These are phyloP conservation scores for Linnemannia hyalina DNA, from an alignment of 192 early-diverging fungal species.

Conservation along the genomic window DNA sequence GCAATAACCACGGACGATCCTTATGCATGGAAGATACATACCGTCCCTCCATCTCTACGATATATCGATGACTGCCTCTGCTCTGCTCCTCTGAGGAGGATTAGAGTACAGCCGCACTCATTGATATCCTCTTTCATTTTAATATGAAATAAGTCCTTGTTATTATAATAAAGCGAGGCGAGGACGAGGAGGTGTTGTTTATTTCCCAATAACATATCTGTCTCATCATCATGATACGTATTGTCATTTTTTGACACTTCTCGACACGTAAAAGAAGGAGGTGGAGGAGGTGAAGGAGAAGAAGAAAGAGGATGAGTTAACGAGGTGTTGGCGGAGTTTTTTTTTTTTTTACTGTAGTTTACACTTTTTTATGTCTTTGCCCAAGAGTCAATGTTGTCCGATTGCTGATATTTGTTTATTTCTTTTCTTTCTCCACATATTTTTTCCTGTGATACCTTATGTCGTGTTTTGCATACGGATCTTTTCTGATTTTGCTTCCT, in stretches of 20 bases:
- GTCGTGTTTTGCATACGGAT: constrained; percentile 5
- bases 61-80: background rate
- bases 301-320: constrained; percentile 13
- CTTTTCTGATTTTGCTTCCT: background rate
- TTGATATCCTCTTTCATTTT: constrained; percentile 36
- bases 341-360: background rate
- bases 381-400: background rate
- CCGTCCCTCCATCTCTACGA: background rate
- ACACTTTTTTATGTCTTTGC: background rate
- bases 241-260: constrained; percentile 12
- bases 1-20: background rate
- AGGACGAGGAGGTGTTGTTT: constrained; percentile 55
- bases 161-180: constrained; percentile 56
- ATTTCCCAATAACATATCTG: constrained; percentile 22
- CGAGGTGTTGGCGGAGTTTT: constrained; percentile 10
- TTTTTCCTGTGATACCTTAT: background rate
- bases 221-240: background rate
- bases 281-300: constrained; percentile 3
- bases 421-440: constrained; percentile 15
- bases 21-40: background rate
- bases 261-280: constrained; percentile 10
- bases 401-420: constrained; percentile 32
- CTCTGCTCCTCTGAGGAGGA: background rate
- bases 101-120: background rate
- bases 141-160: constrained; percentile 32